Evolutionary conservation across 225 moss, liverwort and hornwort species (phyloP), one percentile per base, ranked within the genome.

Genomic region (Straminergon stramineum): DNA sequence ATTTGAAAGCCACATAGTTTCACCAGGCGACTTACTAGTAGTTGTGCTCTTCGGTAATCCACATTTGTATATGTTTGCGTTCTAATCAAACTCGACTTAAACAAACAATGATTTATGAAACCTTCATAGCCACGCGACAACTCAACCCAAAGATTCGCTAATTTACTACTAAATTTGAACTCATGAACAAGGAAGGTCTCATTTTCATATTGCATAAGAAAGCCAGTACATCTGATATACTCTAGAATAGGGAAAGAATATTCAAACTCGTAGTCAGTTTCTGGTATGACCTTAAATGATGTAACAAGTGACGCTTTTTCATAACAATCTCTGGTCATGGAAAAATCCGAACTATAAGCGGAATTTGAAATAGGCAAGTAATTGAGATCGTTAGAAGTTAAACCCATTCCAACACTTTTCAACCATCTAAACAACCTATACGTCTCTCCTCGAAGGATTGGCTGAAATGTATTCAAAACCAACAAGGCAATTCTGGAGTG

Each of bases 1-100:
- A 57, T 6, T 10, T 57, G 0, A 17, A 0, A 4, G 6, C 0
- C 0, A 56, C 3, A 6, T 56, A 79, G 16, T 79, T 19, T 31
- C 1, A 0, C 0, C 73, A 73, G 28, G 27, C 73, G 43, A 4
- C 0, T 15, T 3, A 0, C 2, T 43, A 73, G 7, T 27, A 27
- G 73, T 0, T 43, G 27, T 27, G 73, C 73, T 26, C 28, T 43
- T 16, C 5, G 45, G 8, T 2, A 3, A 43, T 74, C 73, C 2
- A 74, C 43, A 45, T 45, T 67, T 45, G 6, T 45, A 10, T 9
- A 28, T 8, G 10, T 3, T 5, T 8, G 26, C 24, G 7, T 43
- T 27, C 28, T 9, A 62, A 62, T 64, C 30, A 32, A 55, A 30
- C 26, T 52, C 6, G 81, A 63, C 63, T 48, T 41, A 9, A 86